Evolutionary conservation across 192 early-diverging fungal species (phyloP), one percentile per base, ranked within the genome.

Genomic region (Gonapodya sp.): DNA sequence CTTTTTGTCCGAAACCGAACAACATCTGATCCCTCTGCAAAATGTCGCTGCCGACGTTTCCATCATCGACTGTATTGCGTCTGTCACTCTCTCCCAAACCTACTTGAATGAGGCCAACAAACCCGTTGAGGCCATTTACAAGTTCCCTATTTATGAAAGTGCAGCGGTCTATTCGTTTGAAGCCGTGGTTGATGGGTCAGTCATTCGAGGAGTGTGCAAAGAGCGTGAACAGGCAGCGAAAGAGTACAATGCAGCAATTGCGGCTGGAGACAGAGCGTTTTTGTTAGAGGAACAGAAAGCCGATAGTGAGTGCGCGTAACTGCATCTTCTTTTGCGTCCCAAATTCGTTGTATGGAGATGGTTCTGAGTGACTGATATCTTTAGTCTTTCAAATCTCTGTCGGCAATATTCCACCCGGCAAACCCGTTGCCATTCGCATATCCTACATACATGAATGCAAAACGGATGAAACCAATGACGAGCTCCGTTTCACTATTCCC

Each of bases 401-500:
- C n/a, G n/a, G n/a, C n/a, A n/a, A n/a, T n/a, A n/a, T n/a, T n/a
- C n/a, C n/a, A n/a, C n/a, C n/a, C n/a, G n/a, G n/a, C n/a, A n/a
- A n/a, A n/a, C n/a, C n/a, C n/a, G n/a, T n/a, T n/a, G n/a, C n/a
- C n/a, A n/a, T n/a, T n/a, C n/a, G n/a, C n/a, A n/a, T n/a, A n/a
- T n/a, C n/a, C n/a, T n/a, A n/a, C n/a, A n/a, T n/a, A n/a, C n/a
- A n/a, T n/a, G n/a, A n/a, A n/a, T n/a, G n/a, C n/a, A n/a, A n/a
- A n/a, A n/a, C n/a, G n/a, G n/a, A n/a, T n/a, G n/a, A n/a, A n/a
- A n/a, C n/a, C n/a, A n/a, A n/a, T n/a, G 87, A 89, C 36, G 79
- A 83, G 36, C 73, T 87, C 73, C 81, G 87, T 32, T 89, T 89
- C 74, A 81, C 85, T 18, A 82, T 89, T 31, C 88, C 88, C 1